Conservation (phyloP, 495 filamentous ascomycete genomes). For the Recurvomyces mirabilis region DNA sequence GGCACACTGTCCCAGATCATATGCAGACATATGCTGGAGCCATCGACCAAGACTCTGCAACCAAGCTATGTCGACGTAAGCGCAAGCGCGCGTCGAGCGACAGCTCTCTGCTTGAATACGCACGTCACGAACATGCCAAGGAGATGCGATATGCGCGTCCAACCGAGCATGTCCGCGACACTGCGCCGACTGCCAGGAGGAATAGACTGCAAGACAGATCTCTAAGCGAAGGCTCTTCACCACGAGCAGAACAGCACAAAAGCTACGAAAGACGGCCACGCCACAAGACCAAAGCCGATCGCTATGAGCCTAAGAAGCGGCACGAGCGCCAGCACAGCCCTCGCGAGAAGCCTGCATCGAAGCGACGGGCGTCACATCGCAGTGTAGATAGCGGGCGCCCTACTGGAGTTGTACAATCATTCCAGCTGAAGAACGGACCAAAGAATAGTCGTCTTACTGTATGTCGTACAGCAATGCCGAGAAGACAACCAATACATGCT, state of each 20-base stretch:
- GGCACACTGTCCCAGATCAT: neutral
- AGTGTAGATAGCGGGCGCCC: conserved; percentile 31
- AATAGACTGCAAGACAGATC: neutral
- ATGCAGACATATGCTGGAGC: neutral
- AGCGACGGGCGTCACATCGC: conserved; percentile 29
- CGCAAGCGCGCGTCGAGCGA: conserved; percentile 25
- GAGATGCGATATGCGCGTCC: neutral
- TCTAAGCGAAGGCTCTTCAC: neutral
- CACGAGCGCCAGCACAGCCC: conserved; percentile 26
- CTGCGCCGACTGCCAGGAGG: neutral
- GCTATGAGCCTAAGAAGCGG: conserved; percentile 39
- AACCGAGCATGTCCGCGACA: neutral
- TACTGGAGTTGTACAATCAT: conserved; percentile 47
- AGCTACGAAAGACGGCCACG: conserved; percentile 29
- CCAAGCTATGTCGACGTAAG: conserved; percentile 14
- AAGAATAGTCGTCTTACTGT: conserved; percentile 45
- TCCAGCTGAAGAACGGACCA: conserved; percentile 52
- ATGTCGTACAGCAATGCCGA: conserved; percentile 44
- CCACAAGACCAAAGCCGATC: conserved; percentile 27
- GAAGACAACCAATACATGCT: conserved; percentile 52
- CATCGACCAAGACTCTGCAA: no score
- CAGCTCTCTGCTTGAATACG: conserved; percentile 26
- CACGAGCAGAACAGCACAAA: no score
- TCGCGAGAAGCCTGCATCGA: conserved; percentile 21
- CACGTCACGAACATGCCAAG: neutral